These are phyloP conservation scores for Pinus albicaulis DNA, from an alignment of 75 land plant species.

Conservation along the genomic window DNA sequence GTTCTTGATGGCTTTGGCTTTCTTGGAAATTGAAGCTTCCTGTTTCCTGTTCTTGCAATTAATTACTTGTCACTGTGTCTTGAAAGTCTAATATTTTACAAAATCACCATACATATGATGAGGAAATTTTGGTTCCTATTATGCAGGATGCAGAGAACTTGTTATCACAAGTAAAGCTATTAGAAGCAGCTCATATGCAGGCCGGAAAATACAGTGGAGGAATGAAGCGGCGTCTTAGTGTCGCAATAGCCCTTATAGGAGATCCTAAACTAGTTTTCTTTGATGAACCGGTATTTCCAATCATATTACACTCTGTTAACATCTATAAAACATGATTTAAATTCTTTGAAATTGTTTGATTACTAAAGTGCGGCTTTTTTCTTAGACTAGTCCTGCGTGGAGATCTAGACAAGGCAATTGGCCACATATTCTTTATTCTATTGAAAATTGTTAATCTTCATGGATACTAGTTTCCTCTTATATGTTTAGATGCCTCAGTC, in stretches of 20 bases:
- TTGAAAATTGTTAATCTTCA: background rate
- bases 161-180: conserved; percentile 73
- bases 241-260: conserved; percentile 93
- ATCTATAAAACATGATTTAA: background rate
- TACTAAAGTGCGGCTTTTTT: background rate
- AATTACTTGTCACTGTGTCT: background rate
- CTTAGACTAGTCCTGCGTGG: background rate
- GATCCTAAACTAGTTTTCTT: conserved; percentile 93
- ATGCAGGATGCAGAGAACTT: conserved; percentile 70
- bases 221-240: conserved; percentile 96
- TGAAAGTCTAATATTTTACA: background rate
- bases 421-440: background rate
- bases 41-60: background rate
- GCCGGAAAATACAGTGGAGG: conserved; percentile 96
- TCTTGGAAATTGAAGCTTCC: background rate
- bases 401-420: background rate
- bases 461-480: background rate
- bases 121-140: background rate
- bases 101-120: background rate
- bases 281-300: conserved; percentile 85
- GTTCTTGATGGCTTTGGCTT: conserved; percentile 3
- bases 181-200: conserved; percentile 61
- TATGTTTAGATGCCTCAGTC: background rate
- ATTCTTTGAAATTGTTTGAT: background rate
- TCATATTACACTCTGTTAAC: background rate